Base-by-base conservation (phyloP, 768 basidiomycete species). In the Lactarius deliciosus region DNA sequence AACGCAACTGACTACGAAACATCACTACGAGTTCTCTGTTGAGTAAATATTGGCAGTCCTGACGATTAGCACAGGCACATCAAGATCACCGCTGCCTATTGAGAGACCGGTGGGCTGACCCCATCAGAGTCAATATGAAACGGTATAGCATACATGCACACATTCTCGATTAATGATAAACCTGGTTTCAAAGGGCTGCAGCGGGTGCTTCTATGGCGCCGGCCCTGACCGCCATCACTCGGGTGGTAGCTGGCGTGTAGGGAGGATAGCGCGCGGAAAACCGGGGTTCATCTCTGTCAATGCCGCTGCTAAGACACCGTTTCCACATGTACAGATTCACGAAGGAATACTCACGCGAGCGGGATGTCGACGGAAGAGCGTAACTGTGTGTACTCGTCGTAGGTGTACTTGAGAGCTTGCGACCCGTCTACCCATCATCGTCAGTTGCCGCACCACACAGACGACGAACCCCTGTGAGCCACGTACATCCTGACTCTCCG, bases 211-310 rank as follows among this genome's bases (percentile, higher is more conserved):
- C 38, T 28, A 47, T 41, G 25, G 18, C 63, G 10, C 66, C 66
- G 11, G 66, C 15, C 25, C 16, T 38, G 43, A 60, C 18, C 13
- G 28, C 54, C 8, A 64, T 9, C 13, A 40, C 25, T 58, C 64
- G 53, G 15, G 36, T 60, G 25, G 32, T 75, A 28, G 79, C 76
- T n/a, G 76, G 80, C 18, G 74, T 82, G 70, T 88, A 87, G 1
- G 87, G 87, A n/a, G 87, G 86, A 77, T 82, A 89, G 30, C 86
- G 81, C 77, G 81, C 78, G 1, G 77, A 74, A 53, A 87, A 68
- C 57, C 83, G 71, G 45, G 73, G 76, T 71, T 88, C 85, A 47
- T 84, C 68, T 79, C 86, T 86, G 18, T 58, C 6, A 18, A 36
- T 5, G 6, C 38, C 3, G 16, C 34, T 45, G 57, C 15, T 62